Evolutionary conservation across 371 early-diverging fungal genomes (phyloP).

Genomic region (Sporodiniella umbellata): DNA sequence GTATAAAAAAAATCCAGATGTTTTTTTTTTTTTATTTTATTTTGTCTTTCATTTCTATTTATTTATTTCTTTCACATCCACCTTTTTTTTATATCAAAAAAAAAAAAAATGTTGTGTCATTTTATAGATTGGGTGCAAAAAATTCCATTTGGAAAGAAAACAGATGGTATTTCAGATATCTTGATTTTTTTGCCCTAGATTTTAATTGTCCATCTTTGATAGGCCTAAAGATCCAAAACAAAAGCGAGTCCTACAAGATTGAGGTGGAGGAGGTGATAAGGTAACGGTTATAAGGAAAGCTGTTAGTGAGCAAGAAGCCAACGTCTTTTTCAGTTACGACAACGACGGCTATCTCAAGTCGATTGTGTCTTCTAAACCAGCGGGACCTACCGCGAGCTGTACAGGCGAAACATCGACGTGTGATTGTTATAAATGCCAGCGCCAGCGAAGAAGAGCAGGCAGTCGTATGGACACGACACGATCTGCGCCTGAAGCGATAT

Average conservation of each 20-base stretch:
- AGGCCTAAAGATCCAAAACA: conserved; percentile 22
- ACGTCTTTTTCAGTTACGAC: not conserved
- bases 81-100: too few relatives aligned
- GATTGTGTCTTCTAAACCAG: conserved; percentile 12
- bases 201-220: conserved; percentile 14
- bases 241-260: conserved; percentile 34
- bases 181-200: not conserved
- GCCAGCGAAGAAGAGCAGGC: conserved; percentile 38
- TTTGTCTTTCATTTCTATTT: too few relatives aligned
- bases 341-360: conserved; percentile 19
- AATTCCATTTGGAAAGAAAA: conserved; percentile 32
- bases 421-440: conserved; percentile 43
- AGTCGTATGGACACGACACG: not conserved
- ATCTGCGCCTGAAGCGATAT: not conserved
- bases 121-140: conserved; percentile 38
- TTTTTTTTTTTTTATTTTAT: not conserved
- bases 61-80: too few relatives aligned
- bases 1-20: not conserved
- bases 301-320: too few relatives aligned
- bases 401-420: conserved; percentile 20
- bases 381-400: conserved; percentile 7
- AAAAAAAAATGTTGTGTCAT: not conserved
- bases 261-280: conserved; percentile 26
- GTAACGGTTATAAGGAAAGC: too few relatives aligned
- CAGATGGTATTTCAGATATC: conserved; percentile 22